Evolutionary conservation across 2,329 filamentous ascomycete species (phyloP), one percentile per base, ranked within the genome.

Genomic region (Hypoxylon sp.): DNA sequence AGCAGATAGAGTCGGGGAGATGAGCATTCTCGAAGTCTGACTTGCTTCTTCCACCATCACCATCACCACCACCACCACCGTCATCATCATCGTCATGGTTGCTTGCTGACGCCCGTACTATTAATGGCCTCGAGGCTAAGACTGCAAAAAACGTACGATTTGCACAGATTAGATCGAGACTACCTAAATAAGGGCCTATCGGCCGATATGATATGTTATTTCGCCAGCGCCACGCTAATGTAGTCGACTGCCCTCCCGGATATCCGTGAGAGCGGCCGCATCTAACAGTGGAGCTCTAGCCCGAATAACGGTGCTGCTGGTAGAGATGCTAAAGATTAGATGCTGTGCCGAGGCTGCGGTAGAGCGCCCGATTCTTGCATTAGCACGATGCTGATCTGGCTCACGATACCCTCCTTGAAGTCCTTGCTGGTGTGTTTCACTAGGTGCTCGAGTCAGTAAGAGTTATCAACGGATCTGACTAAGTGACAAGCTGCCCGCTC

Each of bases 121-220:
- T 53, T 51, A 14, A 68, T 39, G 58, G 63, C 16, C 47, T 51
- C 19, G 9, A 53, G 51, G 61, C 67, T 70, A 70, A 51, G 29
- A 27, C 64, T 70, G 67, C 67, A 70, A 41, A 50, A 59, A 68
- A 63, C 64, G 64, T 70, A 70, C 67, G 67, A 70, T 63, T 70
- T 54, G 32, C 5, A 68, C 61, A 46, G 67, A 61, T 64, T 70
- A 63, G 55, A 68, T 63, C 48, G 52, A 67, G 61, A 56, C 67
- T 65, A 63, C 32, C 67, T 63, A 50, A 63, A 69, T 52, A 58
- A 61, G 55, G 63, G 41, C 48, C 57, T 52, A 47, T 51, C 45
- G 56, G 45, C 56, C 63, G 63, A 66, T 55, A 53, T 56, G 63
- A 65, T 64, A 29, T 67, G 63, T 62, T 52, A 67, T 66, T 54